A percentile compares a stretch with the other conserved stretches of the same genome.
These are phyloP conservation scores for Colletotrichum brevisporum DNA, from an alignment of 2,329 filamentous ascomycete genomes.

Conservation along the genomic window DNA sequence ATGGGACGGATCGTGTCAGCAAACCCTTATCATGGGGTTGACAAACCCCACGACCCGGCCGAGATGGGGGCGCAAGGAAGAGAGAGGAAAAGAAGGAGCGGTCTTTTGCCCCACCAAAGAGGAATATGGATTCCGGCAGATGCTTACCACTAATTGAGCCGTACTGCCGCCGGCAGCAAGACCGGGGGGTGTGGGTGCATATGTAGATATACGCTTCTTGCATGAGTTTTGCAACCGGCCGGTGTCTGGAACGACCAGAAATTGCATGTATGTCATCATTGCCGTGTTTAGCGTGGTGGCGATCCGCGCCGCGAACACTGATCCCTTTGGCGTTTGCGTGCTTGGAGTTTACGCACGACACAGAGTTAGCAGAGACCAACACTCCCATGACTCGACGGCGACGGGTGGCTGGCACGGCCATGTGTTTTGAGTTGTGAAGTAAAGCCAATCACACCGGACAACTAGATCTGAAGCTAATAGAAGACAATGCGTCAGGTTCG, in stretches of 20 bases:
- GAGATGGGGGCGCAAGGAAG: too few relatives aligned
- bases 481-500: not conserved
- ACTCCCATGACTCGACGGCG: slow-evolving; percentile 26
- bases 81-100: too few relatives aligned
- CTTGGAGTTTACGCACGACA: slow-evolving; percentile 26
- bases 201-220: too few relatives aligned
- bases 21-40: slow-evolving; percentile 20
- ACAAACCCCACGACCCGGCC: slow-evolving; percentile 1
- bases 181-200: too few relatives aligned
- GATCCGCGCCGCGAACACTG: slow-evolving; percentile 5
- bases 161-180: too few relatives aligned
- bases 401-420: not conserved
- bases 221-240: not conserved
- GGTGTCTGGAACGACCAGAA: slow-evolving; percentile 8
- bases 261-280: too few relatives aligned
- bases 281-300: slow-evolving; percentile 26
- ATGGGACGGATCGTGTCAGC: not conserved
- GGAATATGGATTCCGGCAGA: too few relatives aligned
- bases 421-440: not conserved
- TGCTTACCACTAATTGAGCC: too few relatives aligned
- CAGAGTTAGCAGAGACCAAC: slow-evolving; percentile 6
- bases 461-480: not conserved
- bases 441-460: not conserved
- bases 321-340: slow-evolving; percentile 2
- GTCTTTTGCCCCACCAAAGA: too few relatives aligned